Evolutionary conservation across 306 rosid genomes (phyloP).

Genomic region (Pterocarpus santalinus): DNA sequence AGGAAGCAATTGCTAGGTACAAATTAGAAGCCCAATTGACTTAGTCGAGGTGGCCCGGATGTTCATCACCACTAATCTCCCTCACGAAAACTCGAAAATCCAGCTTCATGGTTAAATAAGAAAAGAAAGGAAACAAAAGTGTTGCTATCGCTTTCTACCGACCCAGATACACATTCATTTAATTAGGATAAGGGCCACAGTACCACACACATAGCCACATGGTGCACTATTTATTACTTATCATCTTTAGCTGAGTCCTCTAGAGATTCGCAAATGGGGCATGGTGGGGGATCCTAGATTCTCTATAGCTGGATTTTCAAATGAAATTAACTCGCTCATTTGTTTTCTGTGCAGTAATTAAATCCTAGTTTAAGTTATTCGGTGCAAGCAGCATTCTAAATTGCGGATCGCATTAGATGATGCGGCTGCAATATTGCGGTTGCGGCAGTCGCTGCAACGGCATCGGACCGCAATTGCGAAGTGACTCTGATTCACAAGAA

Average conservation of each 20-base stretch:
- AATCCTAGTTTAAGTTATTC: no score
- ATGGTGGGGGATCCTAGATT: no score
- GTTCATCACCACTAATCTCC: conserved; percentile 48
- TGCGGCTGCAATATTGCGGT: no score
- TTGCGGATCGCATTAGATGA: no score
- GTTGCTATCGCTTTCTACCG: neutral
- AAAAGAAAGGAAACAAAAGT: neutral
- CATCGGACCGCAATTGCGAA: no score
- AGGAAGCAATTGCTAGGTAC: conserved; percentile 41
- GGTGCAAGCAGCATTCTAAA: no score
- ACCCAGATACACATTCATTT: neutral
- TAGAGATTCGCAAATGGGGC: neutral
- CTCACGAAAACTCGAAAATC: neutral
- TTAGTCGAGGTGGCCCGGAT: conserved; percentile 57
- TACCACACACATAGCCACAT: neutral
- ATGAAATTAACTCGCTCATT: neutral
- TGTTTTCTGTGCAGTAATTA: neutral
- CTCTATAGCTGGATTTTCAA: neutral
- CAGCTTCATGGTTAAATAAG: neutral
- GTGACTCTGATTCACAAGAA: no score
- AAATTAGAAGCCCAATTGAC: conserved; percentile 21
- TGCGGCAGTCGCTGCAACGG: no score
- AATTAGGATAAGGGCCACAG: neutral
- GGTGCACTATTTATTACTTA: neutral
- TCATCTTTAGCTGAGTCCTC: neutral